Evolutionary conservation across 768 basidiomycete genomes (phyloP), one percentile per base, ranked within the genome.

Genomic region (Baorangia bicolor): DNA sequence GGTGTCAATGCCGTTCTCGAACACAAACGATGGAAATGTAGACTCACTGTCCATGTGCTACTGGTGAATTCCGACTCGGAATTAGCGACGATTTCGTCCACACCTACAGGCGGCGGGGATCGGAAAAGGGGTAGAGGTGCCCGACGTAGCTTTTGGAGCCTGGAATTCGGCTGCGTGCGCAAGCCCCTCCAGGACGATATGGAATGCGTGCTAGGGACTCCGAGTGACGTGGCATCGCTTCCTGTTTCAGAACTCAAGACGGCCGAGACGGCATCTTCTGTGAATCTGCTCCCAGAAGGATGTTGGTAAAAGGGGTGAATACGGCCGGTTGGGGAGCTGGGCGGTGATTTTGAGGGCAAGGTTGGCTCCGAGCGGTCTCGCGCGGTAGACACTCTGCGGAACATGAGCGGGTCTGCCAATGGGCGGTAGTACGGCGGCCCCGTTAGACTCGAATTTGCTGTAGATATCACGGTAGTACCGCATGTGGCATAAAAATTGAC

Each of bases 221-320:
- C 49, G 4, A 57, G 37, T 0, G 65, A 59, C 5, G 41, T 31
- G n/a, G 48, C 39, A 18, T 64, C 60, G 30, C 66, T 70, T n/a
- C 59, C 68, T 1, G 60, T 52, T 35, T 70, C 69, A 12, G 68
- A 70, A 8, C 57, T 68, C 35, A 66, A 46, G 41, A 72, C 50
- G 0, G 55, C 69, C 2, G 69, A 71, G 20, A 62, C 51, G 3
- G 57, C 33, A 0, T 62, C 66, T 18, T 71, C 69, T 23, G 51
- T 62, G 48, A 71, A 72, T 23, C 67, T 64, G 55, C 69, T 71
- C 18, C 69, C 70, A 13, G 63, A 61, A 28, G 61, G 50, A 20
- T 60, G 58, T 13, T 59, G 68, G 38, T 61, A 58, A 11, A 55
- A 55, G 3, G 50, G 2, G 21, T 31, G 61, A 9, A 3, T 5